These are phyloP conservation scores for Sporormia fimetaria DNA, from an alignment of 495 filamentous ascomycete species.

Conservation along the genomic window DNA sequence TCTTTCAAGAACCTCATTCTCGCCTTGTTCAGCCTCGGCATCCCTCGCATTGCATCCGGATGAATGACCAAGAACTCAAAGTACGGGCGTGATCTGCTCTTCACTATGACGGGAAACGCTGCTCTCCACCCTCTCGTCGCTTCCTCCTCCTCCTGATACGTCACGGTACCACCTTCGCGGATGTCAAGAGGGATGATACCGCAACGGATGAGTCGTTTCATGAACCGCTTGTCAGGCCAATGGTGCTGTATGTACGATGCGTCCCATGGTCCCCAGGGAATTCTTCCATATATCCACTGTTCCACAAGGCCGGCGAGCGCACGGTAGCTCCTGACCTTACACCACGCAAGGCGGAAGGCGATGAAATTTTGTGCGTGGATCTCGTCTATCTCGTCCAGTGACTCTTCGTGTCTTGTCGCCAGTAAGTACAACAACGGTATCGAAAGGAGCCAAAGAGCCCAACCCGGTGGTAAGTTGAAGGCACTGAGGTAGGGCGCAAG, in stretches of 20 bases:
- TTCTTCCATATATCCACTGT: neutral
- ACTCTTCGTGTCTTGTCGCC: too few relatives aligned
- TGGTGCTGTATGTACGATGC: neutral
- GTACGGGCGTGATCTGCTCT: constrained; percentile 9
- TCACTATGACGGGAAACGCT: neutral
- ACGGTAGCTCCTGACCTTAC: too few relatives aligned
- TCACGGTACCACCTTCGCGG: constrained; percentile 1
- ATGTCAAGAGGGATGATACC: constrained; percentile 8
- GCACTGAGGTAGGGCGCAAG: too few relatives aligned
- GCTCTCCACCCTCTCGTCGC: neutral
- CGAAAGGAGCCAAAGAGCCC: too few relatives aligned
- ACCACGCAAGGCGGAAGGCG: too few relatives aligned
- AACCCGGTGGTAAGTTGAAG: too few relatives aligned
- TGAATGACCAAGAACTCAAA: constrained; percentile 2
- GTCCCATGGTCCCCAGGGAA: constrained; percentile 1
- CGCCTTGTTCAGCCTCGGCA: neutral
- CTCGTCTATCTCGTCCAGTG: too few relatives aligned
- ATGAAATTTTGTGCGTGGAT: too few relatives aligned
- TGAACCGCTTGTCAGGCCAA: neutral
- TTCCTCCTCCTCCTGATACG: neutral
- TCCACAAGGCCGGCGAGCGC: neutral
- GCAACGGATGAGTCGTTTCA: neutral
- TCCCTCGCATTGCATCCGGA: neutral
- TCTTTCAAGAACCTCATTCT: neutral
- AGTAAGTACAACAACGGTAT: too few relatives aligned